Evolutionary conservation across 352 stramenopile species (phyloP).

Genomic region (Blastocystis sp.): DNA sequence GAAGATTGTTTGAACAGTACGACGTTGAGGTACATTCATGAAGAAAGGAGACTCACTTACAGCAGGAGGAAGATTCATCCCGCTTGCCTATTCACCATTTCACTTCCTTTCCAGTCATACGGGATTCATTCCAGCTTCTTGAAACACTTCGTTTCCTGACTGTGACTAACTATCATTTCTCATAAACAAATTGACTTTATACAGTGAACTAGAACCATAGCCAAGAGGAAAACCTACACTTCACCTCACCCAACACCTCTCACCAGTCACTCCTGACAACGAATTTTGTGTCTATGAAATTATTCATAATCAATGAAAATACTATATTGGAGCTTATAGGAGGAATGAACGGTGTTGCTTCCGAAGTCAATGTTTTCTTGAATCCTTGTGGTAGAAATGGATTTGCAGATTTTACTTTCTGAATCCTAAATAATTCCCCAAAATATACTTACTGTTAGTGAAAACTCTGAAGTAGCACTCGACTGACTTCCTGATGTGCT

Average conservation of each 20-base stretch:
- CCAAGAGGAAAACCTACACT: background rate
- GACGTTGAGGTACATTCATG: background rate
- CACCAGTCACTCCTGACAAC: too few relatives aligned
- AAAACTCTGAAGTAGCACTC: background rate
- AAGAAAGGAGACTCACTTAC: background rate
- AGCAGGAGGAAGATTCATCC: background rate
- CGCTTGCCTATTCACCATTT: too few relatives aligned
- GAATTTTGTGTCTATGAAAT: background rate
- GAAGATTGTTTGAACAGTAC: background rate
- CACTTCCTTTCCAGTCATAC: too few relatives aligned
- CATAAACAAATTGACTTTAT: background rate
- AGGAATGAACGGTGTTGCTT: constrained; percentile 26
- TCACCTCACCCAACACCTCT: background rate
- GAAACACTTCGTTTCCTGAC: too few relatives aligned
- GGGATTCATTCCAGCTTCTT: too few relatives aligned
- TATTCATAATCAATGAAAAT: background rate
- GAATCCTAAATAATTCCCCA: background rate
- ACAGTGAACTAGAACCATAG: background rate
- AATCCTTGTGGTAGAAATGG: constrained; percentile 4
- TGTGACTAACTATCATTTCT: background rate
- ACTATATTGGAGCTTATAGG: background rate
- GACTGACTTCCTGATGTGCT: background rate
- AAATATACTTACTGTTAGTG: background rate
- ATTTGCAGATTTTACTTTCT: constrained; percentile 3
- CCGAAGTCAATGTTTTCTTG: constrained; percentile 5